A percentile compares a stretch with the other conserved stretches of the same genome.
These are phyloP conservation scores for Camellia lanceoleosa DNA, from an alignment of 148 eudicot genomes.

Conservation along the genomic window DNA sequence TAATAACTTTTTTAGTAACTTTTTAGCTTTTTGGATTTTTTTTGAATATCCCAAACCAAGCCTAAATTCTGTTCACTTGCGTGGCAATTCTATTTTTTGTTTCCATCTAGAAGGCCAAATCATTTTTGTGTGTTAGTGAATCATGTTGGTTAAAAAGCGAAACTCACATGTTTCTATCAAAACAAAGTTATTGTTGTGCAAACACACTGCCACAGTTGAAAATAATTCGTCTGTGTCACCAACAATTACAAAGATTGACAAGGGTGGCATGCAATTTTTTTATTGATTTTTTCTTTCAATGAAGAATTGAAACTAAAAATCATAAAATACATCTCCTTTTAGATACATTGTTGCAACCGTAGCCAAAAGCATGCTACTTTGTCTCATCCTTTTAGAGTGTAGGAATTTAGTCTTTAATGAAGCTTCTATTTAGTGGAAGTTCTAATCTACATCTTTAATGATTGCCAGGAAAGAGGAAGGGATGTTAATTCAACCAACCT, in stretches of 20 bases:
- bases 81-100: background rate
- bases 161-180: too few relatives aligned
- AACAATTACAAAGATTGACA: background rate
- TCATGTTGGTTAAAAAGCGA: too few relatives aligned
- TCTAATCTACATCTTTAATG: background rate
- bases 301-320: background rate
- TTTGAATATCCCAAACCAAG: too few relatives aligned
- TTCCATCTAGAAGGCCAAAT: too few relatives aligned
- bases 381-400: background rate
- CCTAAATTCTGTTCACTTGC: too few relatives aligned
- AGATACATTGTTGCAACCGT: background rate
- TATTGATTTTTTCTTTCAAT: too few relatives aligned
- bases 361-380: background rate
- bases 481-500: conserved; percentile 56
- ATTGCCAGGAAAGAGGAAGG: conserved; percentile 69
- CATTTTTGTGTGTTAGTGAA: too few relatives aligned
- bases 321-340: background rate
- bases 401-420: background rate
- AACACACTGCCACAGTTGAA: background rate
- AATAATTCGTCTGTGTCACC: background rate
- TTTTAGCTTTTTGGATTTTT: too few relatives aligned
- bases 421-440: background rate
- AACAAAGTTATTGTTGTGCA: background rate
- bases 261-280: too few relatives aligned
- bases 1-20: too few relatives aligned